Base-by-base conservation (phyloP, 345 rosid species). In the Cochlearia excelsa region DNA sequence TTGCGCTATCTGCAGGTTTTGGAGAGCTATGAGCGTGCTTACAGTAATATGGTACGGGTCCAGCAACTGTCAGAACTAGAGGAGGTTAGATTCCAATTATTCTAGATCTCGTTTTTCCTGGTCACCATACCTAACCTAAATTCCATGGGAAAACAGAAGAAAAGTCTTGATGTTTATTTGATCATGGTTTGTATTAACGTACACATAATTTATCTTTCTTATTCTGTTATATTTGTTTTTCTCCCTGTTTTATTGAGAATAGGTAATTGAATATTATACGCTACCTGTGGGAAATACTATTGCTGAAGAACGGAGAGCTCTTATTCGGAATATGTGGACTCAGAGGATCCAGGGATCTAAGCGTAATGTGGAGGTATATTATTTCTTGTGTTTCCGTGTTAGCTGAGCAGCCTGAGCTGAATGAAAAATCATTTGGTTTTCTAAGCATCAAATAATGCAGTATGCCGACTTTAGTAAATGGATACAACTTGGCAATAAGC, bases 1-100 rank as follows among this genome's bases (percentile, higher is more conserved):
- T 61, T 63, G 64, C 39, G 43, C 65, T 27, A 4, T 83, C 54
- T 68, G 54, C 57, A 93, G 99, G 99, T 93, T 76, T 74, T 93
- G 75, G 97, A 89, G 76, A 93, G 99, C 79, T 93, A 93, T 65
- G 97, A 93, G 57, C 95, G 99, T 73, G 97, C 99, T 33, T 93
- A 93, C 64, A 80, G 54, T 76, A 89, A 93, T 73, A 89, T 93
- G 99, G 94, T 93, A 69, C 95, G 96, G 58, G 97, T 93, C 74
- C 99, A 93, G 79, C 99, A 87, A 82, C 84, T 93, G 30, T 82
- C 96, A 53, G 99, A 93, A 75, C 77, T 93, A 44, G 97, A 89
- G 76, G 99, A 93, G 99, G 99, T 93, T 55, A 65, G 58, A 68
- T 72, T 54, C 59, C 55, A 57, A 34, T 55, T 48, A 60, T 60